Evolutionary conservation across 2,329 filamentous ascomycete species (phyloP), one percentile per base, ranked within the genome.

Genomic region (Apiospora hydei): DNA sequence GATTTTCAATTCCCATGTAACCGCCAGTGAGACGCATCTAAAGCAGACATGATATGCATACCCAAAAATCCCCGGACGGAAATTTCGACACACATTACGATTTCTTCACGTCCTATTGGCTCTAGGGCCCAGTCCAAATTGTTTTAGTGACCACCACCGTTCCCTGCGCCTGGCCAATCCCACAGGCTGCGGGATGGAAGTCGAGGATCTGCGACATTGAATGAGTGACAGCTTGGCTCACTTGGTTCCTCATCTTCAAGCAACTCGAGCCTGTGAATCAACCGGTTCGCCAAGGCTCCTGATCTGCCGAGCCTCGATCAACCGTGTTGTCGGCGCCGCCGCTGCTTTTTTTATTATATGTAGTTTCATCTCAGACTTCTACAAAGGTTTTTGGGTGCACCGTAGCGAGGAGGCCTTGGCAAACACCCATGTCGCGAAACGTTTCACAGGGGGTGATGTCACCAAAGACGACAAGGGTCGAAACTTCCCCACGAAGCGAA

Each of bases 401-500:
- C 57, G 18, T 41, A 41, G 34, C 57, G 57, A 64, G 34, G 30
- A 41, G 34, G 34, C 57, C 34, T 41, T 64, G 57, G 57, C 57
- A n/a, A n/a, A 24, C 57, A 41, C 57, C 57, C 57, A n/a, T 64
- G 57, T 64, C 34, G 18, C 57, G 57, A 64, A 64, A 64, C 57
- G 57, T 64, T 64, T 64, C 57, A 64, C 57, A 64, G 34, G 57
- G 51, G 34, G 34, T 64, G 34, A 64, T 41, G 57, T 64, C 57
- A 41, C 57, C 57, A 64, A 64, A 64, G 57, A n/a, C 57, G 21
- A 41, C 30, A 21, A 64, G 57, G 57, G 57, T 30, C 57, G 21
- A 64, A 64, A 64, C 57, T 64, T 41, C 57, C 57, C 57, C 57
- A 64, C 57, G 57, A n/a, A 64, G 57, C 57, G 57, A 64, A 41